Conservation (phyloP, 2,329 filamentous ascomycete species). For the Exophiala aquamarina region DNA sequence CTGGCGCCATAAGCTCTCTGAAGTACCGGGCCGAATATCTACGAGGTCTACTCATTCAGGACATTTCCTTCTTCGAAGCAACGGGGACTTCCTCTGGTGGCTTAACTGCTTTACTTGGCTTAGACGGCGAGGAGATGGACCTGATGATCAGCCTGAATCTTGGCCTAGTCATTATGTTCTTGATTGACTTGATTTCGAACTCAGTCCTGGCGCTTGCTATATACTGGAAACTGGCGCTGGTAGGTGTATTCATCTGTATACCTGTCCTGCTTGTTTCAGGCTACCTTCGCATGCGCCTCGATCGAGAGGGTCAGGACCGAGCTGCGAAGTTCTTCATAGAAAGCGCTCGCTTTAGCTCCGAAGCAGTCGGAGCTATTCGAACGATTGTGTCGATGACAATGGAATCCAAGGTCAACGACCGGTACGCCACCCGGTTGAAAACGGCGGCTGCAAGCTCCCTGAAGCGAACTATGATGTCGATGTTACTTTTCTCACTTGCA, state of each 20-base stretch:
- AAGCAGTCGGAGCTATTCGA: constrained; percentile 70
- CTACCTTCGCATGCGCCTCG: constrained; percentile 20
- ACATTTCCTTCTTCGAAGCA: constrained; percentile 77
- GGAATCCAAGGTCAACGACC: constrained; percentile 48
- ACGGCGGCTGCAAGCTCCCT: constrained; percentile 51
- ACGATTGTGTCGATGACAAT: constrained; percentile 72
- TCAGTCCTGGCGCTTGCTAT: constrained; percentile 69
- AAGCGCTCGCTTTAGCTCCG: constrained; percentile 71
- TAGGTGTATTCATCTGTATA: constrained; percentile 31
- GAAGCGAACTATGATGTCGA: constrained; percentile 52
- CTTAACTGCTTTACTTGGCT: constrained; percentile 75
- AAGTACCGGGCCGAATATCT: constrained; percentile 47
- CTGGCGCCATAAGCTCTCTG: constrained; percentile 17
- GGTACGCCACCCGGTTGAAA: constrained; percentile 31
- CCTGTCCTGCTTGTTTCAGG: constrained; percentile 31
- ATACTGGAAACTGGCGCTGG: constrained; percentile 73
- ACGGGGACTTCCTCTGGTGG: constrained; percentile 78
- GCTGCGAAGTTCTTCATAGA: constrained; percentile 42
- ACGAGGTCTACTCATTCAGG: constrained; percentile 76
- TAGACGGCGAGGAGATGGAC: constrained; percentile 72
- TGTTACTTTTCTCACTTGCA: constrained; percentile 65
- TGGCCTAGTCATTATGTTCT: constrained; percentile 77
- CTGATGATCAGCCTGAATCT: constrained; percentile 55
- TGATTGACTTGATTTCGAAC: constrained; percentile 67
- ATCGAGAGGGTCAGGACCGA: constrained; percentile 1